Evolutionary conservation across 192 early-diverging fungal species (phyloP).

Genomic region (Backusella liffmaniae): DNA sequence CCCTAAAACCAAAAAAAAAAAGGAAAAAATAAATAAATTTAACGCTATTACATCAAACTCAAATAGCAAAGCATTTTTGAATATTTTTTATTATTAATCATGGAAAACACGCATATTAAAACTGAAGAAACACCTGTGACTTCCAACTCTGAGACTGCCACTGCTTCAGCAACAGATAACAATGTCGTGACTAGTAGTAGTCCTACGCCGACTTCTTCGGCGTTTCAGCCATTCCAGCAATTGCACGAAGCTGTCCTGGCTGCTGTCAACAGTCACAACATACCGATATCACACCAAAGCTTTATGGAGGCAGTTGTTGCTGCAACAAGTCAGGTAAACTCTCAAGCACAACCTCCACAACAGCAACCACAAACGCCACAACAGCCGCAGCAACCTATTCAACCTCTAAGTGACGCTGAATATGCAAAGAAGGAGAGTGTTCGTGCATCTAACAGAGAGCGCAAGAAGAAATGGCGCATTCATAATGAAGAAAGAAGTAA

Average conservation of each 20-base stretch:
- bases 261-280: conserved; percentile 26
- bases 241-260: conserved; percentile 34
- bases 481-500: conserved; percentile 59
- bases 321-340: not conserved
- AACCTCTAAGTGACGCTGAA: conserved; percentile 9
- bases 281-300: conserved; percentile 10
- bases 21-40: not conserved
- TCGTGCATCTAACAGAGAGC: conserved; percentile 48
- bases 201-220: conserved; percentile 11
- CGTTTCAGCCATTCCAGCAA: conserved; percentile 26
- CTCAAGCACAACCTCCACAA: not conserved
- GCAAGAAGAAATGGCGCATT: conserved; percentile 57
- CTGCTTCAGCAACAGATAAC: not conserved
- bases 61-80: not conserved
- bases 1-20: conserved; percentile 1
- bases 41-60: not conserved
- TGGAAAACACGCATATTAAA: conserved; percentile 21
- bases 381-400: not conserved
- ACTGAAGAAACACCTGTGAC: conserved; percentile 12
- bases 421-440: conserved; percentile 26
- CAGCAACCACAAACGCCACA: not conserved
- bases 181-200: conserved; percentile 27
- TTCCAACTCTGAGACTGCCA: conserved; percentile 18
- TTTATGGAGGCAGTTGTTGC: conserved; percentile 22
- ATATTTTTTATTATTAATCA: conserved; percentile 4